phyloP scores from a whole-genome alignment of 371 early-diverging fungal species.

The Phascolomyces articulosus region DNA sequence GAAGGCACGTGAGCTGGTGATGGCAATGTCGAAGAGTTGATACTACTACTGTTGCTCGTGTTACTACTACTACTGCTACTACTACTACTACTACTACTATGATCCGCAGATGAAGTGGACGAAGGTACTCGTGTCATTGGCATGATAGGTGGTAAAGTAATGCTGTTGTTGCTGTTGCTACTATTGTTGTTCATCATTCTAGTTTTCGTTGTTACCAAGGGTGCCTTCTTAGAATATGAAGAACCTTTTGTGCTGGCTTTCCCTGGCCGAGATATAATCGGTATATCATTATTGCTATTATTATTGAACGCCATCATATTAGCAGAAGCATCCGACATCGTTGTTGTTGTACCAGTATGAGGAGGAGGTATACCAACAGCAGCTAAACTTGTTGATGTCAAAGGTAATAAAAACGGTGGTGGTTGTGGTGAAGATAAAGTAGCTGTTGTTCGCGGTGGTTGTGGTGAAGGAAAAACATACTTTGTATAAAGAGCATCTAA shows the following conservation, averaged over 20 bases:
- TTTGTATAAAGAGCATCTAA: conserved; percentile 42
- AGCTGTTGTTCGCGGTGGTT: too few relatives aligned
- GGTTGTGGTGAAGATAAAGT: background rate
- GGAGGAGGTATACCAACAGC: too few relatives aligned
- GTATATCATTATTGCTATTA: too few relatives aligned
- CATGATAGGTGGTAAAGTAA: background rate
- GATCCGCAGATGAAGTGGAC: background rate
- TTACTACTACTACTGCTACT: background rate
- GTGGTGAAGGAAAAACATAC: conserved; percentile 6
- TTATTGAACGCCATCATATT: too few relatives aligned
- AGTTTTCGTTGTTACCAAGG: too few relatives aligned
- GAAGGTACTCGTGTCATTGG: background rate
- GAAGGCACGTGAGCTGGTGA: background rate
- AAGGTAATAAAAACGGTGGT: background rate
- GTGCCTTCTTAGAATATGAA: too few relatives aligned
- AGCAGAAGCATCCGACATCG: too few relatives aligned
- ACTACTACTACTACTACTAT: background rate
- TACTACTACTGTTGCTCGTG: background rate
- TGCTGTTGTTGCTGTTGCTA: background rate
- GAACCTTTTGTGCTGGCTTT: too few relatives aligned
- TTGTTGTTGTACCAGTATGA: too few relatives aligned
- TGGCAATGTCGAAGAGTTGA: background rate
- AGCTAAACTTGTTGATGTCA: background rate
- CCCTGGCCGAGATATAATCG: too few relatives aligned
- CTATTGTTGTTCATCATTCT: background rate